Evolutionary conservation across 306 rosid species (phyloP).

Genomic region (Citrullus colocynthis): DNA sequence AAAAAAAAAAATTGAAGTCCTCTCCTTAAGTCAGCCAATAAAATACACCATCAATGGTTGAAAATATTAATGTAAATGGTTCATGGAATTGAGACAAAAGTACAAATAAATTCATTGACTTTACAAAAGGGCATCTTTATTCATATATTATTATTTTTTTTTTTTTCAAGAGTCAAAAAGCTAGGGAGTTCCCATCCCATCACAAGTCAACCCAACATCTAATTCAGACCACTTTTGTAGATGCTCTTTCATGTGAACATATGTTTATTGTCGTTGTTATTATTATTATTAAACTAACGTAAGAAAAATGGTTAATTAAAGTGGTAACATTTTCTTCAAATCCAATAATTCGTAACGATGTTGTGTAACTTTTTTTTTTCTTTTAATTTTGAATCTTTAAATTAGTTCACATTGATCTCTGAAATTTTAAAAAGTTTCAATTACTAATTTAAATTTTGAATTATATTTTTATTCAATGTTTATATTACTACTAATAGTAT

Average conservation of each 20-base stretch:
- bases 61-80: background rate
- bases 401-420: no score
- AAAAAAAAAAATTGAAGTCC: background rate
- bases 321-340: no score
- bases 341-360: no score
- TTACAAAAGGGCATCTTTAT: background rate
- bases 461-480: no score
- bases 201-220: background rate
- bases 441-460: no score
- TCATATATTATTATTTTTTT: no score
- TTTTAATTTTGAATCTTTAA: no score
- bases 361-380: no score
- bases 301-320: background rate
- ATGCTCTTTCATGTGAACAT: background rate
- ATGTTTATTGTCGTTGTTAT: background rate
- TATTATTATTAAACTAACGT: background rate
- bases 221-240: background rate
- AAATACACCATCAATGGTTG: background rate
- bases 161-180: background rate
- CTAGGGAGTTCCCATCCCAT: background rate
- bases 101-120: background rate
- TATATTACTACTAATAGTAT: background rate
- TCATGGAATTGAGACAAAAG: background rate
- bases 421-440: no score
- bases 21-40: background rate